Conservation (phyloP, 2,329 filamentous ascomycete species). For the Claviceps sp. region DNA sequence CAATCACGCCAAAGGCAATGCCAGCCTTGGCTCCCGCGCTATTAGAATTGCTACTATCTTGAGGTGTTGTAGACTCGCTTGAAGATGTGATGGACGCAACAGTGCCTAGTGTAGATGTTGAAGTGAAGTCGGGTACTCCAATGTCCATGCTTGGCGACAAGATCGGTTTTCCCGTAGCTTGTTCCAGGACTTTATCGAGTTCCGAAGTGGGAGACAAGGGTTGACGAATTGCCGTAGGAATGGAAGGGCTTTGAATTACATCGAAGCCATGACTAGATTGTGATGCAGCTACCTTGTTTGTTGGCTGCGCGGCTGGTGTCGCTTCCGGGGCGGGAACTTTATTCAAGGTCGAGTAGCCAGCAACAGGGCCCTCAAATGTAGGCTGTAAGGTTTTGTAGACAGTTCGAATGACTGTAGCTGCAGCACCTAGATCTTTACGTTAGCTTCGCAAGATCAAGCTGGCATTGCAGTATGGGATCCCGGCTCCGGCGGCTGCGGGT, state of each 20-base stretch:
- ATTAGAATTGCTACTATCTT: constrained; percentile 9
- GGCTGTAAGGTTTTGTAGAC: constrained; percentile 28
- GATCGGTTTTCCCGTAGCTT: constrained; percentile 15
- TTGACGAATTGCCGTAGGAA: constrained; percentile 15
- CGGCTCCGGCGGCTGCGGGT: no score
- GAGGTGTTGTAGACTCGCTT: constrained; percentile 3
- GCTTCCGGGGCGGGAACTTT: constrained; percentile 7
- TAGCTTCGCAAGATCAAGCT: neutral
- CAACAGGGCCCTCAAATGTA: constrained; percentile 29
- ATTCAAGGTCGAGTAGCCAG: constrained; percentile 25
- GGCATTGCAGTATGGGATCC: no score
- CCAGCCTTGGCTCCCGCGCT: constrained; percentile 54
- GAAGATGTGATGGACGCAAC: constrained; percentile 11
- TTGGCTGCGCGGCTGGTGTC: neutral
- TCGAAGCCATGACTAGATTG: constrained; percentile 4
- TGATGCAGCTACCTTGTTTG: neutral
- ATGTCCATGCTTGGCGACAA: constrained; percentile 4
- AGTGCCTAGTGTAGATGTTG: constrained; percentile 9
- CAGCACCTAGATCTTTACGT: neutral
- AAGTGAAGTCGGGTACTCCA: constrained; percentile 6
- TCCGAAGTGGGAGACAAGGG: constrained; percentile 11
- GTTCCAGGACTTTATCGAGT: constrained; percentile 17
- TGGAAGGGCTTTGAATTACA: constrained; percentile 7
- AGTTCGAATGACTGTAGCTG: constrained; percentile 20
- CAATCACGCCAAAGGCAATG: constrained; percentile 68